Evolutionary conservation across 805 yeast species (phyloP).

Genomic region (Metschnikowia picachoensis): DNA sequence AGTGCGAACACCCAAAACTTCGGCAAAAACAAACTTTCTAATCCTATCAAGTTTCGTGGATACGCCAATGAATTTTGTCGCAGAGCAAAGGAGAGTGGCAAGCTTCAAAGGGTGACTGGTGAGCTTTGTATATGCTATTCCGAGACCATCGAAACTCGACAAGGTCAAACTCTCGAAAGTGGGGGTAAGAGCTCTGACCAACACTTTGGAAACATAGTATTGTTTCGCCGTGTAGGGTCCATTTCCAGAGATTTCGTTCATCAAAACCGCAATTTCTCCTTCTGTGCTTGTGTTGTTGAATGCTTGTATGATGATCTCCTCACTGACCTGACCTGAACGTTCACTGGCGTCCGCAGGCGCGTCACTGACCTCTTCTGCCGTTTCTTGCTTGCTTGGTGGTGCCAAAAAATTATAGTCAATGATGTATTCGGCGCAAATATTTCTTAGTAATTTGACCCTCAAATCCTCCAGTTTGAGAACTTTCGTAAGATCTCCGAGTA

Average conservation of each 20-base stretch:
- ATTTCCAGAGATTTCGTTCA: conserved; percentile 8
- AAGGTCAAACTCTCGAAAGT: conserved; percentile 23
- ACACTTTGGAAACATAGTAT: conserved; percentile 18
- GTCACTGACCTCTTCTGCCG: background rate
- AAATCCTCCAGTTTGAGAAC: background rate
- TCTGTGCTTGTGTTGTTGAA: conserved; percentile 4
- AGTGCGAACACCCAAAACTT: conserved; percentile 52
- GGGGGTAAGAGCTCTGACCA: conserved; percentile 27
- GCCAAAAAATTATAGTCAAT: conserved; percentile 10
- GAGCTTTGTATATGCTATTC: conserved; percentile 28
- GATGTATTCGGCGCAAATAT: conserved; percentile 7
- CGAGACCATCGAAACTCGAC: conserved; percentile 26
- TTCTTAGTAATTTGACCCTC: background rate
- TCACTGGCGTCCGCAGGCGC: background rate
- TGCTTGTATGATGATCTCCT: background rate
- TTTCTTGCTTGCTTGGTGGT: background rate
- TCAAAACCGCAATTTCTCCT: background rate
- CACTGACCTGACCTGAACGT: background rate
- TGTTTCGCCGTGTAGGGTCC: conserved; percentile 12
- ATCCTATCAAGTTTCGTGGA: conserved; percentile 44
- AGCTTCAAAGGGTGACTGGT: conserved; percentile 30
- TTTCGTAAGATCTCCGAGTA: conserved; percentile 9
- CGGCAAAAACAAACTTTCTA: conserved; percentile 62
- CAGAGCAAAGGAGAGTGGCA: conserved; percentile 28
- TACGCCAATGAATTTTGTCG: conserved; percentile 33